Conservation (phyloP, 2,329 filamentous ascomycete genomes). For the Fusarium buxicola region DNA sequence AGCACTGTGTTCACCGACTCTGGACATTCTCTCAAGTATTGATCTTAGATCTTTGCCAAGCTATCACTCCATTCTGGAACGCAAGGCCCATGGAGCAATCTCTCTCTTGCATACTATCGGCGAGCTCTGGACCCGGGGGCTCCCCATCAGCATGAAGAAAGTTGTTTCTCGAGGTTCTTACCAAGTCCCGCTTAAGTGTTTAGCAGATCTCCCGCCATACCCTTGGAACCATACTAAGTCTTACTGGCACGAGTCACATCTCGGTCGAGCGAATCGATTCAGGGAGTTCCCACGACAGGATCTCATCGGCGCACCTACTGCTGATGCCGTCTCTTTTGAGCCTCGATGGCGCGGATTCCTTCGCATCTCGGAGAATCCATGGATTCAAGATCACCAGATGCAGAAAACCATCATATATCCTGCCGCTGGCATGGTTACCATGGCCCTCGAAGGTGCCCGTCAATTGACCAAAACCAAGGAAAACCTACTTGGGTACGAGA, state of each 20-base stretch:
- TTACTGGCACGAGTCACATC: slow-evolving; percentile 66
- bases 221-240: slow-evolving; percentile 65
- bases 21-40: slow-evolving; percentile 49
- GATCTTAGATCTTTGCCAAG: slow-evolving; percentile 5
- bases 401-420: slow-evolving; percentile 64
- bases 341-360: slow-evolving; percentile 63
- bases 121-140: slow-evolving; percentile 53
- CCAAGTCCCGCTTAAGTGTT: slow-evolving; percentile 46
- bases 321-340: slow-evolving; percentile 58
- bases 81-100: slow-evolving; percentile 35
- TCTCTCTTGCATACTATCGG: slow-evolving; percentile 51
- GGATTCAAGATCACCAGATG: slow-evolving; percentile 64
- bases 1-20: slow-evolving; percentile 52
- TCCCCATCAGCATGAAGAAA: slow-evolving; percentile 47
- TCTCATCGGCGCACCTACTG: slow-evolving; percentile 60
- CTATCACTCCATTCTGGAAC: slow-evolving; percentile 48
- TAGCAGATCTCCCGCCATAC: slow-evolving; percentile 63
- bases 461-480: slow-evolving; percentile 51
- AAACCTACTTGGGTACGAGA: slow-evolving; percentile 54
- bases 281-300: slow-evolving; percentile 61
- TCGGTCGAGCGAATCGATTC: slow-evolving; percentile 58
- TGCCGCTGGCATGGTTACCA: slow-evolving; percentile 61
- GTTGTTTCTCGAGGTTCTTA: slow-evolving; percentile 39
- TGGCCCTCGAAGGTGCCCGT: slow-evolving; percentile 60
- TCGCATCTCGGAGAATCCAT: slow-evolving; percentile 61